A percentile compares a stretch with the other conserved stretches of the same genome.
phyloP scores from a whole-genome alignment of 2,329 filamentous ascomycete species.

The Fusarium sp. region DNA sequence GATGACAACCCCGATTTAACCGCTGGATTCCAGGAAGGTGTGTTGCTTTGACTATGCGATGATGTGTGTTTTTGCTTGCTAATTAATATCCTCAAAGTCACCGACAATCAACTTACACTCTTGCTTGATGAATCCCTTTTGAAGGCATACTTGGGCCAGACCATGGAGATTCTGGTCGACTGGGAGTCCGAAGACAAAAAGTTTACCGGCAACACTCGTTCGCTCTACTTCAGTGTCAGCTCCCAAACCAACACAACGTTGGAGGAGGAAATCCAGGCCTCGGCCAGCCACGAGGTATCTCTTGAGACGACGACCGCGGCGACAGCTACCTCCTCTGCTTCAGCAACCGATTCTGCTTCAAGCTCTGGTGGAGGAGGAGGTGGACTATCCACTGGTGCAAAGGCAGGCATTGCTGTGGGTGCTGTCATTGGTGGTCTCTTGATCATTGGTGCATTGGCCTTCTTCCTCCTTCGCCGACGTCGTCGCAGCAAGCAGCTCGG shows the following conservation, averaged over 20 bases:
- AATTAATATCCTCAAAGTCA: background rate
- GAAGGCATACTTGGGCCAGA: background rate
- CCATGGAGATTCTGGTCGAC: conserved; percentile 19
- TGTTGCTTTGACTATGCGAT: background rate
- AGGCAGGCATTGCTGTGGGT: conserved; percentile 61
- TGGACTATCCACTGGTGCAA: conserved; percentile 56
- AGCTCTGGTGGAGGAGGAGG: conserved; percentile 22
- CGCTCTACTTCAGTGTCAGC: conserved; percentile 28
- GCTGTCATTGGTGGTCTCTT: conserved; percentile 53
- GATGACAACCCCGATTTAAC: background rate
- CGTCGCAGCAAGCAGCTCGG: conserved; percentile 43
- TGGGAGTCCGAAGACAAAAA: conserved; percentile 11
- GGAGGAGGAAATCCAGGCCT: background rate
- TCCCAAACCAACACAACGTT: background rate
- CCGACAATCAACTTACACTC: background rate
- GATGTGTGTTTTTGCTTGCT: background rate
- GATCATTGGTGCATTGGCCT: conserved; percentile 54
- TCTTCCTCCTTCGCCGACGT: conserved; percentile 58
- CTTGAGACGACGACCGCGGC: background rate
- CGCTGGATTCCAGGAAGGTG: background rate
- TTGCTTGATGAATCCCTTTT: background rate
- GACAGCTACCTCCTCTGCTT: background rate
- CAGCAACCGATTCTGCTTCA: background rate
- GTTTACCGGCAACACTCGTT: conserved; percentile 1
- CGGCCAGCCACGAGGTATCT: background rate